phyloP scores from a whole-genome alignment of 768 basidiomycete genomes.

The Phanerochaete carnosa region DNA sequence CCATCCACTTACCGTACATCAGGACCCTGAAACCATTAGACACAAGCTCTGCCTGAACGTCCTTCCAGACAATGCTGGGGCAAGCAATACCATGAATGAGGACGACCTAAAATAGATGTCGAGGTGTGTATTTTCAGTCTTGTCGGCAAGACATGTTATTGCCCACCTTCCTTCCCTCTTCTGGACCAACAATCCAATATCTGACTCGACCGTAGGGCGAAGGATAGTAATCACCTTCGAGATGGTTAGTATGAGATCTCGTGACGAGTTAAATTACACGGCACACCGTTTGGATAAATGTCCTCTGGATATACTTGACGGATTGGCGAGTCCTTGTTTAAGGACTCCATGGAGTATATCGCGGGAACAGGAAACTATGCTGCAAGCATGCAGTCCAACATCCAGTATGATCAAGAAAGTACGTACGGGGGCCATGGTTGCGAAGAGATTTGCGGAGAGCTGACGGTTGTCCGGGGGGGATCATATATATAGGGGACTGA shows the following conservation, averaged over 20 bases:
- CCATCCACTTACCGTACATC: constrained; percentile 53
- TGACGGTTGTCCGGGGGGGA: background rate
- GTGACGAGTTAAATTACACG: background rate
- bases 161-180: constrained; percentile 59
- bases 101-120: constrained; percentile 40
- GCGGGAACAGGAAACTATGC: constrained; percentile 19
- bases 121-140: background rate
- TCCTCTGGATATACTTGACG: constrained; percentile 29
- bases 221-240: constrained; percentile 52
- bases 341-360: constrained; percentile 23
- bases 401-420: background rate
- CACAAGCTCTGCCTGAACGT: constrained; percentile 62
- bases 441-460: background rate
- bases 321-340: constrained; percentile 16
- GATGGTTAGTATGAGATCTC: constrained; percentile 24
- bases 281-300: constrained; percentile 27
- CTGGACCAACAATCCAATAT: constrained; percentile 77
- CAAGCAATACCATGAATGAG: constrained; percentile 77
- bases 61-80: constrained; percentile 71
- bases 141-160: background rate
- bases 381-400: background rate
- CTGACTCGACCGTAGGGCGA: constrained; percentile 59
- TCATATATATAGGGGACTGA: background rate
- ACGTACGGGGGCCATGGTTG: background rate
- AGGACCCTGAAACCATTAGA: constrained; percentile 67